Percentiles rank a stretch among this genome's conserved stretches.
These are phyloP conservation scores for Nothophoma quercina DNA, from an alignment of 2,329 filamentous ascomycete genomes.

Conservation along the genomic window DNA sequence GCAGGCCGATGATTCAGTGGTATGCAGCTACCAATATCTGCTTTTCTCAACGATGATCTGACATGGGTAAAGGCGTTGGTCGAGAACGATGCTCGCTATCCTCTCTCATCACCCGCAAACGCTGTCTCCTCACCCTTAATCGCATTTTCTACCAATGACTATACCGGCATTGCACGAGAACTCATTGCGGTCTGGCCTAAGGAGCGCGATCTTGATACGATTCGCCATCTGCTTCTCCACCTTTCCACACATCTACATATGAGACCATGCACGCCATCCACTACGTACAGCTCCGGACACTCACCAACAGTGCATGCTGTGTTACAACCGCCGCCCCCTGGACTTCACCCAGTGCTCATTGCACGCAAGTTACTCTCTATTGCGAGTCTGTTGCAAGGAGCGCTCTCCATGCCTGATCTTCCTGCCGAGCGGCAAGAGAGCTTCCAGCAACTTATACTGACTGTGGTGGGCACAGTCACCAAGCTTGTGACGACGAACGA, in stretches of 20 bases:
- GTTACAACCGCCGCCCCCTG: slow-evolving; percentile 36
- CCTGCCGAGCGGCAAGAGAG: neutral
- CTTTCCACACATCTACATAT: slow-evolving; percentile 31
- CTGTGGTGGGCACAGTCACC: slow-evolving; percentile 35
- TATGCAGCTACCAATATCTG: too few relatives aligned
- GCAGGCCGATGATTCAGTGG: too few relatives aligned
- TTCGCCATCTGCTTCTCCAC: slow-evolving; percentile 42
- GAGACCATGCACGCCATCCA: too few relatives aligned
- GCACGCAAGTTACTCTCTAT: slow-evolving; percentile 46
- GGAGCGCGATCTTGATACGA: slow-evolving; percentile 45
- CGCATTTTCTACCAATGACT: neutral
- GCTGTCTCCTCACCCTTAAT: too few relatives aligned
- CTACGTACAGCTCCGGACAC: neutral
- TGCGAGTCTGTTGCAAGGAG: slow-evolving; percentile 38
- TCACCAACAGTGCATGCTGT: slow-evolving; percentile 39
- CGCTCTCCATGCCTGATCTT: neutral
- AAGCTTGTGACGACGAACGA: slow-evolving; percentile 50
- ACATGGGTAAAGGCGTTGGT: too few relatives aligned
- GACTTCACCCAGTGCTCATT: slow-evolving; percentile 43
- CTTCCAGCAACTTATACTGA: slow-evolving; percentile 5
- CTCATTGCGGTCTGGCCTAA: slow-evolving; percentile 44
- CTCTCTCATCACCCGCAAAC: too few relatives aligned
- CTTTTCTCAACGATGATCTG: too few relatives aligned
- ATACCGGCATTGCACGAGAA: slow-evolving; percentile 32
- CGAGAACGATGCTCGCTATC: too few relatives aligned